Evolutionary conservation across 164 flowering plant genomes (phyloP), one percentile per base, ranked within the genome.

Genomic region (Protea cynaroides): DNA sequence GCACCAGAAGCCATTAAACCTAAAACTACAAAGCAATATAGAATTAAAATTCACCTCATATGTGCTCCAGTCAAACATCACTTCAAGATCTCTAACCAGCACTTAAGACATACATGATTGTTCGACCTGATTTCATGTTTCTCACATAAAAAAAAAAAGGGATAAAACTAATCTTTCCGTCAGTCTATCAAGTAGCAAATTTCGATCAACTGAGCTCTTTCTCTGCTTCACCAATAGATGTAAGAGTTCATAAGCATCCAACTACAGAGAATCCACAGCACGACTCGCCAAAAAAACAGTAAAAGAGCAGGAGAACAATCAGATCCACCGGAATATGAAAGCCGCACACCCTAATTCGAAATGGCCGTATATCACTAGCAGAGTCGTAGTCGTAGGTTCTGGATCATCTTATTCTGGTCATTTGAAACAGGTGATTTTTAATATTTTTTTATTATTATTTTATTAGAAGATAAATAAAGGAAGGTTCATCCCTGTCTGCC

Each of bases 31-130:
- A 49, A 25, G n/a, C 1, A 34, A 6, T 37, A 29, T 7, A 23
- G 13, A 21, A 62, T 29, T 12, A 15, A 29, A 25, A 7, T 12
- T 18, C 17, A 73, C 76, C 60, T 69, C 72, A 58, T 49, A 65
- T 61, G 64, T 25, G 61, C 55, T 59, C 72, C 69, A 73, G 56
- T 69, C 69, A 25, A 72, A 50, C 72, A 69, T 68, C 34, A 57
- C 65, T 65, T 67, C 36, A 51, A 72, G 47, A 59, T 59, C 25
- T 61, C 59, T 58, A 69, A 15, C 65, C 57, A 5, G 50, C 56
- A 55, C 57, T 24, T 22, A 61, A 49, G 24, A 14, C 11, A 49
- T 12, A 15, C 62, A 25, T 43, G 34, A 29, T 25, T 54, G n/a
- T 38, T 22, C 9, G 17, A 63, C 57, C 58, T 19, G 19, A 65